Conservation (phyloP, 441 rosid species). For the Sinapis alba region DNA sequence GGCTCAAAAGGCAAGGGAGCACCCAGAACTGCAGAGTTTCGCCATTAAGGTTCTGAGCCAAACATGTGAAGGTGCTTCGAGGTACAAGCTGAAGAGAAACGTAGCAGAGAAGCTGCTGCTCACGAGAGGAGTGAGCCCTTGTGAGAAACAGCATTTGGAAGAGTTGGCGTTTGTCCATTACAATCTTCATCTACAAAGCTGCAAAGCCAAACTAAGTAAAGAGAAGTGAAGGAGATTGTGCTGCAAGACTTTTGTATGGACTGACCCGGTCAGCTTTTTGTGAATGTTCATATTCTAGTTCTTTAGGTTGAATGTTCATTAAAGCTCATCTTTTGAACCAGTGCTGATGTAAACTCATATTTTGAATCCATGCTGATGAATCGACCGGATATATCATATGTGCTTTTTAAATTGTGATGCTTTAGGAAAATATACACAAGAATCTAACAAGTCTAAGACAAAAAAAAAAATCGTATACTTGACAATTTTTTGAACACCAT, state of each 20-base stretch:
- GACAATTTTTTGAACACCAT: slow-evolving; percentile 26
- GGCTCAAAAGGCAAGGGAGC: slow-evolving; percentile 44
- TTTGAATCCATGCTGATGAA: slow-evolving; percentile 4
- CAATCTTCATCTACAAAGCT: slow-evolving; percentile 48
- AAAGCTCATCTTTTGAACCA: neutral
- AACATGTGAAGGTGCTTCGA: slow-evolving; percentile 63
- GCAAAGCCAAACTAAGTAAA: slow-evolving; percentile 25
- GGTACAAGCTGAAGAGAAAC: slow-evolving; percentile 51
- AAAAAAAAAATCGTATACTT: neutral
- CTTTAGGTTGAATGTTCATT: slow-evolving; percentile 1
- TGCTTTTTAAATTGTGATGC: neutral
- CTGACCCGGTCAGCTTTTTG: slow-evolving; percentile 9
- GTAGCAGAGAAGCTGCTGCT: slow-evolving; percentile 53
- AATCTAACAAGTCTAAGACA: slow-evolving; percentile 23
- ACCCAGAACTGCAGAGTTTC: slow-evolving; percentile 55
- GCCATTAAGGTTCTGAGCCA: slow-evolving; percentile 54
- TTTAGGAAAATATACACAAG: slow-evolving; percentile 18
- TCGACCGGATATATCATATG: neutral
- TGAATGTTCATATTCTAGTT: slow-evolving; percentile 8
- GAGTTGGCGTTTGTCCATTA: slow-evolving; percentile 50
- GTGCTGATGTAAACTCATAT: neutral
- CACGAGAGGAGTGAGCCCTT: slow-evolving; percentile 25
- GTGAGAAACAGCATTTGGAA: slow-evolving; percentile 37
- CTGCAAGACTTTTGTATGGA: slow-evolving; percentile 8
- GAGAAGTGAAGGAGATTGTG: slow-evolving; percentile 40